Percentiles rank a stretch among this genome's conserved stretches.
phyloP scores from a whole-genome alignment of 257 asterid genomes.

The Solanum paucissectum region DNA sequence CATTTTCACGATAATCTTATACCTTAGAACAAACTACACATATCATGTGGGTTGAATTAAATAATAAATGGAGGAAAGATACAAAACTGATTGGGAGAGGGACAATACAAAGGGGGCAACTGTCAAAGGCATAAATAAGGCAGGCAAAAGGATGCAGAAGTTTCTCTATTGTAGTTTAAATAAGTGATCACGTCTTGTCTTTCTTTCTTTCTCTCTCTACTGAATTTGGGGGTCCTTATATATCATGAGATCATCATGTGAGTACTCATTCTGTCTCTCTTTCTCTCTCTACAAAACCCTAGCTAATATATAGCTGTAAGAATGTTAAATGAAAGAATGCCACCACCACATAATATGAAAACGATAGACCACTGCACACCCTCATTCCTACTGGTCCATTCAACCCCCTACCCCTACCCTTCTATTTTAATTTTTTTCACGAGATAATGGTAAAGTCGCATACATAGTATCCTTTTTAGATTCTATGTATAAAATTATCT shows the following conservation, averaged over 20 bases:
- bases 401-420: too few species aligned
- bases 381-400: background rate
- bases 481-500: too few species aligned
- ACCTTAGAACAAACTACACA: too few species aligned
- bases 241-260: conserved; percentile 5
- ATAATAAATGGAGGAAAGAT: background rate
- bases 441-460: background rate
- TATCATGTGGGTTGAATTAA: background rate
- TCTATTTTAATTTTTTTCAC: background rate
- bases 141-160: background rate
- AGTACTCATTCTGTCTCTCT: background rate
- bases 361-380: background rate
- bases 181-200: background rate
- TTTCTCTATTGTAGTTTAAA: conserved; percentile 1
- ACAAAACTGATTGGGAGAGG: background rate
- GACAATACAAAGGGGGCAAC: background rate
- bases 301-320: background rate
- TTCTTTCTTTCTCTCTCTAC: background rate
- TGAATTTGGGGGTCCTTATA: background rate
- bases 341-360: background rate
- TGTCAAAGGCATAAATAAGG: background rate
- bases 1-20: too few species aligned
- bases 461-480: background rate
- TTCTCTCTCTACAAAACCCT: background rate
- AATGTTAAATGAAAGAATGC: conserved; percentile 1